A percentile compares a stretch with the other conserved stretches of the same genome.
phyloP scores from a whole-genome alignment of 129 eudicot species.

The Chrysanthemum makinoi region DNA sequence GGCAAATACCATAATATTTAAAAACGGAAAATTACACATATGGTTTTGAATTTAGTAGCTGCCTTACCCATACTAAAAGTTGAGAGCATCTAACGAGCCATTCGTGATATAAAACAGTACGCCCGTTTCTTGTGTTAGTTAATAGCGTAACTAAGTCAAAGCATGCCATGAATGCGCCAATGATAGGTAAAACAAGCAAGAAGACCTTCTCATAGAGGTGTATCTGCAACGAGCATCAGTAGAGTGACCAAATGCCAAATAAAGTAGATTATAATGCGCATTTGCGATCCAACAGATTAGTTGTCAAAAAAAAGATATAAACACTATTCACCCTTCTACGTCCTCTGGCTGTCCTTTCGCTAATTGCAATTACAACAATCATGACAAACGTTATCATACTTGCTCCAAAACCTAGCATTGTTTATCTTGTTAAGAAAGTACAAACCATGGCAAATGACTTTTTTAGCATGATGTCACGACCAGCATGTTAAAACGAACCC shows the following conservation, averaged over 20 bases:
- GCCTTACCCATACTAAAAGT: constrained; percentile 66
- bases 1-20: constrained; percentile 14
- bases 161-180: constrained; percentile 56
- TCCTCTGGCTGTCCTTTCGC: constrained; percentile 34
- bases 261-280: too few species aligned
- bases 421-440: constrained; percentile 43
- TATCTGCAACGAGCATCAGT: constrained; percentile 38
- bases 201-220: constrained; percentile 43
- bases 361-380: constrained; percentile 36
- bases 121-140: constrained; percentile 31
- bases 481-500: too few species aligned
- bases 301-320: neutral
- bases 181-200: constrained; percentile 45
- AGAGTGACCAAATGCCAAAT: neutral
- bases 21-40: neutral
- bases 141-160: constrained; percentile 51
- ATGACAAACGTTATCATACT: constrained; percentile 47
- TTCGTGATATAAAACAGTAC: constrained; percentile 48
- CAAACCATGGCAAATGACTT: neutral
- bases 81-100: constrained; percentile 60
- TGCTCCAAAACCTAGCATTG: constrained; percentile 67
- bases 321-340: constrained; percentile 40
- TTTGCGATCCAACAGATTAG: too few species aligned
- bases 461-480: neutral
- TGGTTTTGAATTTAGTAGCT: neutral